Base-by-base conservation (phyloP, 345 rosid genomes). In the Euclidium syriacum region DNA sequence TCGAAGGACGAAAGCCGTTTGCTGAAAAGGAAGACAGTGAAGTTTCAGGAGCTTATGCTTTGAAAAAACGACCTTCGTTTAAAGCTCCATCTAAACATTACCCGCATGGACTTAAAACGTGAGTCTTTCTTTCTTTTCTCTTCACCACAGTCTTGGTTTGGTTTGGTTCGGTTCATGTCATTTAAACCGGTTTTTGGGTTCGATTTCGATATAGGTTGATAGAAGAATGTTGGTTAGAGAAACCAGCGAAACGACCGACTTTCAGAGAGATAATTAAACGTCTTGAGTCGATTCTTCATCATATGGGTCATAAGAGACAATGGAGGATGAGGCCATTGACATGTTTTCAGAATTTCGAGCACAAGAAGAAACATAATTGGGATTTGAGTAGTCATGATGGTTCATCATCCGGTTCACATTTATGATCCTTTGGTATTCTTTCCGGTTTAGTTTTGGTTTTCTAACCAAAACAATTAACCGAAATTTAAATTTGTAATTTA, bases 181-280 rank as follows among this genome's bases (percentile, higher is more conserved):
- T n/a, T 42, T 9, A 50, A 33, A 65, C 41, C 15, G 18, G 33
- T 24, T 15, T 39, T 39, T 36, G 3, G 5, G 25, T 6, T 18
- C 4, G 32, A 11, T 70, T 27, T 52, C 40, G 24, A 20, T 41
- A 14, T 83, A 90, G 99, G 80, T 77, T 90, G 74, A 94, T 90
- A 58, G 91, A 85, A 76, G 90, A 84, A 48, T 94, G 97, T 75
- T 89, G 95, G 99, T 64, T 70, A 30, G 96, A 94, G 59, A 80
- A 84, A 48, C 95, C 96, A 20, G 72, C 77, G 8, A 87, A 78
- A 68, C 77, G 99, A 71, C 99, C 96, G 1, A 67, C 95, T 6
- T 94, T 87, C 79, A 85, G 79, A 79, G 78, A 80, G 73, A 78
- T 94, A 58, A 77, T 90, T 58, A 65, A 49, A 48, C 80, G 67